Evolutionary conservation across 164 flowering plant genomes (phyloP).

Genomic region (Dillenia suffruticosa): DNA sequence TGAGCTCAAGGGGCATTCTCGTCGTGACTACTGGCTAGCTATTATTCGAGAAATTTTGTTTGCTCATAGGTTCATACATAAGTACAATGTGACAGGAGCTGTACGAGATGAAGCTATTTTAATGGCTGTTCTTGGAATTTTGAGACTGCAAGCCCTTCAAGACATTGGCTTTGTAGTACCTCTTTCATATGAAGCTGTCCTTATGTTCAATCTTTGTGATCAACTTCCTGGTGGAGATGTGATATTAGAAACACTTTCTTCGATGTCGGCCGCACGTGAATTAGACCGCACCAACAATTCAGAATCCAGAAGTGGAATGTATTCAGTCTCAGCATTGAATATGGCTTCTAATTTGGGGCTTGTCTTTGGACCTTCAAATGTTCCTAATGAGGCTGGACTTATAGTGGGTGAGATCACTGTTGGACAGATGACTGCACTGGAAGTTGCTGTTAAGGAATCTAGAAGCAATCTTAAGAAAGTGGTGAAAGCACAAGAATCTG

Average conservation of each 20-base stretch:
- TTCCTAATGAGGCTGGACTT: conserved; percentile 35
- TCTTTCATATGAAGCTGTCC: conserved; percentile 47
- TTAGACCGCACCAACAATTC: conserved; percentile 29
- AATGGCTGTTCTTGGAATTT: conserved; percentile 81
- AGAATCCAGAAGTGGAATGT: conserved; percentile 38
- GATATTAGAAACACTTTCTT: conserved; percentile 77
- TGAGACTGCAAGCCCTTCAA: conserved; percentile 74
- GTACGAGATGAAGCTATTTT: conserved; percentile 65
- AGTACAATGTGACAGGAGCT: conserved; percentile 57
- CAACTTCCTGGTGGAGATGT: conserved; percentile 95
- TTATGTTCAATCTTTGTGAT: conserved; percentile 84
- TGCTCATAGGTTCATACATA: conserved; percentile 66
- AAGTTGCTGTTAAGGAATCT: conserved; percentile 68
- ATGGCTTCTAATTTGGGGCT: conserved; percentile 71
- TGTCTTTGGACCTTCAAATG: conserved; percentile 41
- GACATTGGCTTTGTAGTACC: conserved; percentile 41
- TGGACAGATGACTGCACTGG: conserved; percentile 66
- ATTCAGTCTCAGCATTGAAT: conserved; percentile 57
- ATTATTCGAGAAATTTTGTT: conserved; percentile 72
- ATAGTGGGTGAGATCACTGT: conserved; percentile 81
- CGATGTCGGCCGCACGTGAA: conserved; percentile 41
- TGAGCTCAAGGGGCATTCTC: conserved; percentile 84
- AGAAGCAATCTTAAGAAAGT: conserved; percentile 63
- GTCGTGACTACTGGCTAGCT: conserved; percentile 96
- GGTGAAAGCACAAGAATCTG: conserved; percentile 76